Percentiles rank a stretch among this genome's conserved stretches.
Evolutionary conservation across 1,284 basidiomycete species (phyloP).

Genomic region (Apiotrichum montevideense): DNA sequence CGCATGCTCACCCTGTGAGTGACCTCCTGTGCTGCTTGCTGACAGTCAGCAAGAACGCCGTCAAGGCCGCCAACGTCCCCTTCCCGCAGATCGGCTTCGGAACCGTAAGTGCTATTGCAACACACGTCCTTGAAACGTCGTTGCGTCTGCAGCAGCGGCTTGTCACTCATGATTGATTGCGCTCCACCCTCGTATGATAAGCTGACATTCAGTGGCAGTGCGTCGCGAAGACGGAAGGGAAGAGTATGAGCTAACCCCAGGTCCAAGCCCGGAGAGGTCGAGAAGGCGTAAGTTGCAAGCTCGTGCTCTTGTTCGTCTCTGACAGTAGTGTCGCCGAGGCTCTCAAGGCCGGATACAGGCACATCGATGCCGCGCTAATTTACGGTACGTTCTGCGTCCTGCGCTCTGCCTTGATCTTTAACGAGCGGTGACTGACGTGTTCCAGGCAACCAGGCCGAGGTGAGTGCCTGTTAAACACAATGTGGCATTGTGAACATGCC

Average conservation of each 20-base stretch:
- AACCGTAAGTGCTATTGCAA: slow-evolving; percentile 45
- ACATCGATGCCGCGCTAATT: slow-evolving; percentile 65
- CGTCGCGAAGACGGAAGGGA: slow-evolving; percentile 62
- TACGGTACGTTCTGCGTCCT: not conserved
- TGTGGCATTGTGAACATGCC: no score
- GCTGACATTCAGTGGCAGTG: slow-evolving; percentile 56
- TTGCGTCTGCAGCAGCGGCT: no score
- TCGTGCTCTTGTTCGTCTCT: not conserved
- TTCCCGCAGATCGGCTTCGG: slow-evolving; percentile 72
- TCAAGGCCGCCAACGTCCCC: slow-evolving; percentile 6
- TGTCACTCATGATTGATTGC: no score
- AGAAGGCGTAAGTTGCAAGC: slow-evolving; percentile 46
- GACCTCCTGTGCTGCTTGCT: not conserved
- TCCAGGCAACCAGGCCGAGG: slow-evolving; percentile 36
- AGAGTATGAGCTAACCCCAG: slow-evolving; percentile 39
- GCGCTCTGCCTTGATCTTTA: not conserved
- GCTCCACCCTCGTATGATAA: not conserved
- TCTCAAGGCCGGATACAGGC: slow-evolving; percentile 42
- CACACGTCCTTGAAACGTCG: not conserved
- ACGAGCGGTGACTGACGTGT: not conserved
- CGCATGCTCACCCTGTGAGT: slow-evolving; percentile 24
- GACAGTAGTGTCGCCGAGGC: slow-evolving; percentile 32
- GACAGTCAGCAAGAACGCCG: slow-evolving; percentile 23
- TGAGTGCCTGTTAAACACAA: slow-evolving; percentile 8
- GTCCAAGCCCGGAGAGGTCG: slow-evolving; percentile 6